phyloP scores from a whole-genome alignment of 2,329 filamentous ascomycete species.

The Penicillium sp. region DNA sequence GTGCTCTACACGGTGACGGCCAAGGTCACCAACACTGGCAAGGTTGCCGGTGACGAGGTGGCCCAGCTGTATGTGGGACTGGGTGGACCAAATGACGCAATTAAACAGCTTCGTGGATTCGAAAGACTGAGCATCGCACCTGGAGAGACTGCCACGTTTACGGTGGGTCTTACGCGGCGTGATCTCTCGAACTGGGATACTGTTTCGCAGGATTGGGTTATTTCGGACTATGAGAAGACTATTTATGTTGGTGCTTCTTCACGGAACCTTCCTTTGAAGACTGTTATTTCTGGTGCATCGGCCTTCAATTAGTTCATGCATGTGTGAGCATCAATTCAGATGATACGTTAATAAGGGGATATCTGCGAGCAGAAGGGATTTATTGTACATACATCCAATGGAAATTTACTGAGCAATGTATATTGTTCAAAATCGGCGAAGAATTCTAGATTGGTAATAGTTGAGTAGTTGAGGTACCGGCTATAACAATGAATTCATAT shows the following conservation, averaged over 20 bases:
- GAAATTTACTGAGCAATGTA: too few species aligned
- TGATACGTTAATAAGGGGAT: too few species aligned
- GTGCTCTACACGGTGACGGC: conserved; percentile 47
- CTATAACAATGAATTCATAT: too few species aligned
- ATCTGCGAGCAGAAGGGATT: too few species aligned
- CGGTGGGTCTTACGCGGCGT: conserved; percentile 66
- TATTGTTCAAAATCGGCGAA: too few species aligned
- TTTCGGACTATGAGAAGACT: conserved; percentile 52
- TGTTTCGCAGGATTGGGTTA: conserved; percentile 71
- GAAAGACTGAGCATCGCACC: conserved; percentile 1
- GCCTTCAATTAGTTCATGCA: background rate
- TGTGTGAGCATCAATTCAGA: background rate
- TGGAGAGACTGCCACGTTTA: conserved; percentile 21
- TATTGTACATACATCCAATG: too few species aligned
- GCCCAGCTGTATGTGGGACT: conserved; percentile 53
- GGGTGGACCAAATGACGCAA: background rate
- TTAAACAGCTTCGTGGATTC: conserved; percentile 9
- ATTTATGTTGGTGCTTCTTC: conserved; percentile 49
- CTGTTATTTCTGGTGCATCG: background rate
- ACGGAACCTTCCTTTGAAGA: conserved; percentile 7
- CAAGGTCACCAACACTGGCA: conserved; percentile 71
- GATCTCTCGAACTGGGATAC: conserved; percentile 81
- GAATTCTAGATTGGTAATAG: too few species aligned
- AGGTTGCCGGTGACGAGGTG: conserved; percentile 67
- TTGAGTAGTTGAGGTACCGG: too few species aligned